Evolutionary conservation across 2,329 filamentous ascomycete species (phyloP), one percentile per base, ranked within the genome.

Genomic region (Leptoxyphium fumago): DNA sequence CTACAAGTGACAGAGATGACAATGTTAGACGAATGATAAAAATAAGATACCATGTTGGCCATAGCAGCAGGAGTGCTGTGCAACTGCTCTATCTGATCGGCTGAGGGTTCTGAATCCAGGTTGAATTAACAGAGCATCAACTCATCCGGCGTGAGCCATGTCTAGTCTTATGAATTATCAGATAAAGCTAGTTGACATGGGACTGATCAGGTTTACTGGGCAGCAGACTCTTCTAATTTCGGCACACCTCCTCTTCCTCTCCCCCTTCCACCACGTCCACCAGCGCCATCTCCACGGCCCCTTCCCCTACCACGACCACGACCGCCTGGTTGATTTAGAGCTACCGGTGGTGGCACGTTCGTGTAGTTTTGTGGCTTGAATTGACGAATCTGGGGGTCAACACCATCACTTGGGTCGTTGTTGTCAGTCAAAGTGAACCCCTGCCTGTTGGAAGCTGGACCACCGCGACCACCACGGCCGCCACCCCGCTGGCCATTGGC

Each of bases 321-420:
- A 32, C 62, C 49, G 34, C 60, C 64, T 17, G 62, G 55, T 14
- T 64, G 54, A 49, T 80, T 71, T 10, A 82, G 61, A 38, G 59
- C 71, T 1, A 73, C 61, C 1, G 80, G 80, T 17, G 80, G 80
- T 6, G 73, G 71, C 5, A 74, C 71, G 44, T 67, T 67, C 34
- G 61, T 61, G 53, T 74, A 74, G 54, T 64, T 67, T 50, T 73
- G 70, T 4, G 74, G 72, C 26, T 66, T 64, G 61, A 78, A 78
- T 42, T 68, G 65, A 1, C 71, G 72, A 54, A 77, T 77, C 53
- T 72, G 68, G 44, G 65, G 58, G 13, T 77, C 55, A 2, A 78
- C 62, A n/a, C 72, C 74, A 26, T 69, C 68, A 6, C 64, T 60
- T 3, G 71, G 69, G 51, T 76, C 69, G 41, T 59, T 64, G 49